Percentiles rank a stretch among this genome's conserved stretches.
phyloP scores from a whole-genome alignment of 2,329 filamentous ascomycete genomes.

The Kalmusia sp. region DNA sequence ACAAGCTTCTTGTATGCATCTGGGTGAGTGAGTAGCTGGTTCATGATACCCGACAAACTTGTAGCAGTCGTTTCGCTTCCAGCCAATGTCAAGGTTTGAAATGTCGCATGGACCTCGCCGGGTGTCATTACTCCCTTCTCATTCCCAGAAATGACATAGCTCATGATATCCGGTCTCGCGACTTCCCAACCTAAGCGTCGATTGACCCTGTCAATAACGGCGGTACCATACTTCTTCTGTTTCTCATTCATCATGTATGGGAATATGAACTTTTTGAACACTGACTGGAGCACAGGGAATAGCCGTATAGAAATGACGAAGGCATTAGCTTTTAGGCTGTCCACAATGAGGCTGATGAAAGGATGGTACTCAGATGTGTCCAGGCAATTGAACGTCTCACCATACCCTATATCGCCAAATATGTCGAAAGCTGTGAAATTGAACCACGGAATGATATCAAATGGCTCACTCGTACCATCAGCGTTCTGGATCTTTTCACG shows the following conservation, averaged over 20 bases:
- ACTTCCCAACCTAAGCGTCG: constrained; percentile 13
- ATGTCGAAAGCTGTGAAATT: constrained; percentile 23
- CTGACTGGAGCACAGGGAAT: constrained; percentile 1
- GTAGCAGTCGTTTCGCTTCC: constrained; percentile 17
- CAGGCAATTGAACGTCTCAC: constrained; percentile 33
- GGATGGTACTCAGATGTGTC: constrained; percentile 21
- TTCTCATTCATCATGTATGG: constrained; percentile 8
- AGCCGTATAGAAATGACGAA: neutral
- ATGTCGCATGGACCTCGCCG: constrained; percentile 1
- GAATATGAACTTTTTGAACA: constrained; percentile 9
- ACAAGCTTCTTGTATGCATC: neutral
- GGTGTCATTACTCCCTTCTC: neutral
- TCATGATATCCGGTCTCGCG: constrained; percentile 14
- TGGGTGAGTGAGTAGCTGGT: constrained; percentile 1
- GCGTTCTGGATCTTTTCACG: neutral
- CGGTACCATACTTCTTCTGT: neutral
- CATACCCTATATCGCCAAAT: constrained; percentile 31
- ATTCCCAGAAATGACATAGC: neutral
- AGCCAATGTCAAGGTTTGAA: constrained; percentile 5
- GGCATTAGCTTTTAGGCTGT: constrained; percentile 2
- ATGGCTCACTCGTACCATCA: neutral
- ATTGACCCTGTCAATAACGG: constrained; percentile 6
- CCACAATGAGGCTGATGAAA: constrained; percentile 13
- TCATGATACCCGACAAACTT: constrained; percentile 6
- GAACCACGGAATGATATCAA: constrained; percentile 12